Evolutionary conservation across 768 basidiomycete genomes (phyloP).

Genomic region (Tulasnella sp.): DNA sequence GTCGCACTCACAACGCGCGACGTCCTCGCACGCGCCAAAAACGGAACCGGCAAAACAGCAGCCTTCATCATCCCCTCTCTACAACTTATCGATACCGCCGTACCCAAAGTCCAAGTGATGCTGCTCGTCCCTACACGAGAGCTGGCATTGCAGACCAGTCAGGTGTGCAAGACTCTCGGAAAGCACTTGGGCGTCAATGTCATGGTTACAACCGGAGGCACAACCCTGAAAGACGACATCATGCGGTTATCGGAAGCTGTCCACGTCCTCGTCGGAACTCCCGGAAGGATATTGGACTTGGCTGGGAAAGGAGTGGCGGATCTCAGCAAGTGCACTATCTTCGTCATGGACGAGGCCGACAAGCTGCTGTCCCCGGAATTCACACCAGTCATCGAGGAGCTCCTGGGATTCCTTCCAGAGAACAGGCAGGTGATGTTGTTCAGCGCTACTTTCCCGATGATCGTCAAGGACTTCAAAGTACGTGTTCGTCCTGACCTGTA

Average conservation of each 20-base stretch:
- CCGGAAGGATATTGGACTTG: conserved; percentile 92
- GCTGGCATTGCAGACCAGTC: conserved; percentile 95
- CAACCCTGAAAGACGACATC: conserved; percentile 97
- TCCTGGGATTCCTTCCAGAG: conserved; percentile 76
- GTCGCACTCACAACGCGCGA: conserved; percentile 91
- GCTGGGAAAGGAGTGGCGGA: conserved; percentile 92
- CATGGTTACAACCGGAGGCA: conserved; percentile 99
- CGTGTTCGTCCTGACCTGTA: conserved; percentile 25
- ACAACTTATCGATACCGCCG: conserved; percentile 80
- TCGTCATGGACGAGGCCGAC: conserved; percentile 99
- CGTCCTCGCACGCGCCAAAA: conserved; percentile 91
- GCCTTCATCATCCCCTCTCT: conserved; percentile 98
- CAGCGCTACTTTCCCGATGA: conserved; percentile 97
- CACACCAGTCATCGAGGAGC: conserved; percentile 95
- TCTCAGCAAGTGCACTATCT: conserved; percentile 88
- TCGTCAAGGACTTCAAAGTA: conserved; percentile 99
- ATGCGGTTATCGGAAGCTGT: conserved; percentile 83
- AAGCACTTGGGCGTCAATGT: conserved; percentile 95
- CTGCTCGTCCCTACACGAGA: conserved; percentile 98
- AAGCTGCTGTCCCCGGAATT: conserved; percentile 97
- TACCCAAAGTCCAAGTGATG: conserved; percentile 89
- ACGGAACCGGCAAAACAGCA: conserved; percentile 96
- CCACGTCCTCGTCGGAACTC: conserved; percentile 95
- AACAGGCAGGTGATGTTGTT: conserved; percentile 98
- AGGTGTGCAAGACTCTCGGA: conserved; percentile 95